A percentile compares a stretch with the other conserved stretches of the same genome.
Conservation (phyloP, 768 basidiomycete genomes). For the Terana coerulea region DNA sequence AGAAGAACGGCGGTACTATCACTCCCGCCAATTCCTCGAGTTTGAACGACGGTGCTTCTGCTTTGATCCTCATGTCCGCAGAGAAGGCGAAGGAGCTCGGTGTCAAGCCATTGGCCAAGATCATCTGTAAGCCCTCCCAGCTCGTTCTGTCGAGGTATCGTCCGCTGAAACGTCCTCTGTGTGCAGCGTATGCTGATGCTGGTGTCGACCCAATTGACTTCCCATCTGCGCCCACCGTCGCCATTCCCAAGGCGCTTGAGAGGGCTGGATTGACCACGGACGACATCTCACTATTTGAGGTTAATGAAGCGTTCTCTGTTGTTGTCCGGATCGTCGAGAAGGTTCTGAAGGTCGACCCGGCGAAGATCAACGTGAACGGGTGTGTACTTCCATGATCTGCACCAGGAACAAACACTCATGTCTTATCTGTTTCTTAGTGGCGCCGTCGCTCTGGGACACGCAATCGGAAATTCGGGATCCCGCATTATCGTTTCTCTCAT, state of each 20-base stretch:
- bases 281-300: constrained; percentile 90
- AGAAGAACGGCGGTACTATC: constrained; percentile 79
- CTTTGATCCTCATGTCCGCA: constrained; percentile 90
- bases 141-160: background rate
- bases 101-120: constrained; percentile 87
- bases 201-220: constrained; percentile 97
- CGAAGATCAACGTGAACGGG: constrained; percentile 91
- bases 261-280: constrained; percentile 77
- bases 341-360: constrained; percentile 75
- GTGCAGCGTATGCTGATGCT: constrained; percentile 84
- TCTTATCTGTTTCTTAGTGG: constrained; percentile 52
- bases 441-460: constrained; percentile 93
- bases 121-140: constrained; percentile 67
- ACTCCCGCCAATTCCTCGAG: constrained; percentile 97
- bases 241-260: constrained; percentile 84
- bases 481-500: constrained; percentile 92
- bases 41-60: constrained; percentile 95
- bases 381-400: constrained; percentile 32
- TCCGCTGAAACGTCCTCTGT: constrained; percentile 9
- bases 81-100: constrained; percentile 91
- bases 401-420: constrained; percentile 9
- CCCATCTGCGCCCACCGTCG: constrained; percentile 90
- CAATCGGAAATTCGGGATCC: constrained; percentile 93
- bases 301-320: constrained; percentile 98
- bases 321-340: constrained; percentile 92